Base-by-base conservation (phyloP, 2,329 filamentous ascomycete species). In the Plenodomus lindquistii region DNA sequence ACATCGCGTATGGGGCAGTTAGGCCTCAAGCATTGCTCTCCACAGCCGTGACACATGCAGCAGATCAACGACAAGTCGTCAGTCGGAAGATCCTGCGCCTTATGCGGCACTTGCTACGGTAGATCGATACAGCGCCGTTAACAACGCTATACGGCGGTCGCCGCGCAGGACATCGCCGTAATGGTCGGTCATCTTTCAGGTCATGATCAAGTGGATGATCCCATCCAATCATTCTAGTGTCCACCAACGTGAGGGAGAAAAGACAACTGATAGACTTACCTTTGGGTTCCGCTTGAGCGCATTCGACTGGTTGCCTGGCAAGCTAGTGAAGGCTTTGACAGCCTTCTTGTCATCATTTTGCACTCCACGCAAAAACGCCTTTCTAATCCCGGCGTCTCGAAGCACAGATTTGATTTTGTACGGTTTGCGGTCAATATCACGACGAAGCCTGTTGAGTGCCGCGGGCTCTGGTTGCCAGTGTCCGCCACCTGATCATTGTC, bases 241-340 rank as follows among this genome's bases (percentile, higher is more conserved):
- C 34, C 6, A 36, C 13, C 6, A n/a, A 36, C 7, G 6, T 36
- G 5, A 5, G 11, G 6, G 6, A 24, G 22, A 17, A 49, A 49
- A 45, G n/a, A 53, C 18, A 42, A 51, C 34, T 39, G 40, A 52
- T 29, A 35, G 22, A 75, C 81, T 70, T 71, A 91, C 90, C 84
- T 92, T 93, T 4, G 92, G 92, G 66, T 87, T 86, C 31, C 84
- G 93, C 79, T 95, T 96, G 42, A 97, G 77, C 13, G 91, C 90
- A 52, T 84, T 87, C 50, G 85, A 83, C 55, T 82, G 76, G 63
- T 96, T 97, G 39, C 42, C 57, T 20, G 57, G 21, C 58, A 80
- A 77, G 37, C 64, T 62, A 15, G 77, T 79, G 18, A 96, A 96
- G 1, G 87, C 87, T 56, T 83, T 79, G 4, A 94, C 71, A 16